These are phyloP conservation scores for Citrus hindsii DNA, from an alignment of 345 rosid species.

Conservation along the genomic window DNA sequence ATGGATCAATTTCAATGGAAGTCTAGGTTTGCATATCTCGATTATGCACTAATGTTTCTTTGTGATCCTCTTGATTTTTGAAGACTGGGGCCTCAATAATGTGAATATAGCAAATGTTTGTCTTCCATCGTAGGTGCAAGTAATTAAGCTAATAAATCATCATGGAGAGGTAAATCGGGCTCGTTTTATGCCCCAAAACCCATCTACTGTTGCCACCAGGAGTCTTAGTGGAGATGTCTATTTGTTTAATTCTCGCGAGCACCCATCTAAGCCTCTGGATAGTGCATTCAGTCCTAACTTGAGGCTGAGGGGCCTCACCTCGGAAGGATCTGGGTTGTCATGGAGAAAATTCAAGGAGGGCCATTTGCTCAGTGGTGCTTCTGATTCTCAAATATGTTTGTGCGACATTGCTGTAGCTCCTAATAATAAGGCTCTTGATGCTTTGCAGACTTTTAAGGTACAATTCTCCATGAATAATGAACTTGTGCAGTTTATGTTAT, in stretches of 20 bases:
- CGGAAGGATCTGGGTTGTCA: conserved; percentile 93
- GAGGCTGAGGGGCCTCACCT: conserved; percentile 84
- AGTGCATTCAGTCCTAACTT: conserved; percentile 85
- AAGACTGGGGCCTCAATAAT: too few relatives aligned
- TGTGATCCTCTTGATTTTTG: background rate
- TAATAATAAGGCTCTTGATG: conserved; percentile 78
- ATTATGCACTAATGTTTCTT: background rate
- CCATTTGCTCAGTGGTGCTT: conserved; percentile 94
- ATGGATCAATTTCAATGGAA: background rate
- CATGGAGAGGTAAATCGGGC: conserved; percentile 95
- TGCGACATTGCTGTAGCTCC: conserved; percentile 86
- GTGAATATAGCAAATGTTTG: background rate
- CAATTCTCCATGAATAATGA: background rate
- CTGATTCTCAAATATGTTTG: conserved; percentile 95
- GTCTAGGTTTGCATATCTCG: background rate
- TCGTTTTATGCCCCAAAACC: conserved; percentile 93
- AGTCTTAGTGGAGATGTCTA: conserved; percentile 91
- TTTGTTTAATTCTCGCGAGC: conserved; percentile 85
- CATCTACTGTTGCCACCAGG: conserved; percentile 84
- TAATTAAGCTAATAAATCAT: conserved; percentile 92
- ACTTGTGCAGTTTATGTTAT: too few relatives aligned
- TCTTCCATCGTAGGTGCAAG: conserved; percentile 55
- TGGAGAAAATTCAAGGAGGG: conserved; percentile 96
- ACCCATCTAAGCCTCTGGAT: conserved; percentile 84
- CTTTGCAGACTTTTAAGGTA: conserved; percentile 80